These are phyloP conservation scores for Hypoxylon fragiforme DNA, from an alignment of 495 filamentous ascomycete genomes.

Conservation along the genomic window DNA sequence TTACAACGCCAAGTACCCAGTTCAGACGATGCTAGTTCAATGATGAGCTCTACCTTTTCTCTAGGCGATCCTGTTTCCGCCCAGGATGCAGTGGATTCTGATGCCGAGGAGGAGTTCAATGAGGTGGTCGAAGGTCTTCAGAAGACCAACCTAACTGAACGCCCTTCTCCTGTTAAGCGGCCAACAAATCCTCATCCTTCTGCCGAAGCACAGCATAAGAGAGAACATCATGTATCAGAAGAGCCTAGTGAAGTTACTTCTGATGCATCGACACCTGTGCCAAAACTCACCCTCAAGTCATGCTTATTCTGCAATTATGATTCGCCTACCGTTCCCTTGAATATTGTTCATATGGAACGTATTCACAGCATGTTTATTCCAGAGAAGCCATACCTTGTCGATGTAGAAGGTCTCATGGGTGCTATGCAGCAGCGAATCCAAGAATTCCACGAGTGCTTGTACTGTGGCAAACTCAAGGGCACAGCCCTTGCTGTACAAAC, in stretches of 20 bases:
- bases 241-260: constrained; percentile 38
- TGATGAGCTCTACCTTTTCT: constrained; percentile 90
- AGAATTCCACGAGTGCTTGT: constrained; percentile 74
- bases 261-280: constrained; percentile 40
- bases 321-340: constrained; percentile 71
- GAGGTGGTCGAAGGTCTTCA: constrained; percentile 79
- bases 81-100: constrained; percentile 56
- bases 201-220: constrained; percentile 47
- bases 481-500: constrained; percentile 77
- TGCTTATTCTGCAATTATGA: constrained; percentile 91
- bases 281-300: constrained; percentile 55
- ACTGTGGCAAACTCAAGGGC: constrained; percentile 77
- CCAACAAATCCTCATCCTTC: constrained; percentile 61
- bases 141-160: constrained; percentile 68
- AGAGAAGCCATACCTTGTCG: constrained; percentile 76
- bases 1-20: constrained; percentile 36
- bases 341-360: constrained; percentile 85
- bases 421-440: constrained; percentile 73
- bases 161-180: constrained; percentile 55
- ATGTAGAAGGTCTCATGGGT: constrained; percentile 79
- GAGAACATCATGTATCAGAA: constrained; percentile 42
- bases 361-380: constrained; percentile 96
- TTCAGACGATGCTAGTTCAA: constrained; percentile 76
- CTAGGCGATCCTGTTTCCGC: constrained; percentile 76
- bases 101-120: constrained; percentile 73